Evolutionary conservation across 768 basidiomycete genomes (phyloP).

Genomic region (Rhizopogon rudus): DNA sequence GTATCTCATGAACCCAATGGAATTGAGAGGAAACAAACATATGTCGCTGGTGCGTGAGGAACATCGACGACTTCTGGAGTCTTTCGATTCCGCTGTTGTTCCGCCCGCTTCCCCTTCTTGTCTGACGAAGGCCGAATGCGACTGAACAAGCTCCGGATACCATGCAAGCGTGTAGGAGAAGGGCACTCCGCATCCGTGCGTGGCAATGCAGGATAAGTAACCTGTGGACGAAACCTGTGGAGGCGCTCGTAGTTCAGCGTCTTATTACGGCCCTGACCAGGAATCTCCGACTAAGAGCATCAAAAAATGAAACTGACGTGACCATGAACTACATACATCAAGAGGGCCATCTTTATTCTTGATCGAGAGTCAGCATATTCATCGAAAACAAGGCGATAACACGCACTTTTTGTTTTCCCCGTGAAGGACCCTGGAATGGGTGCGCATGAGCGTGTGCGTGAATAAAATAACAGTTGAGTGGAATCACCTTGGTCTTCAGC

Average conservation of each 20-base stretch:
- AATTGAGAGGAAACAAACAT: neutral
- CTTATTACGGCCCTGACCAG: neutral
- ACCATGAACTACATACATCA: neutral
- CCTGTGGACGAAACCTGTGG: neutral
- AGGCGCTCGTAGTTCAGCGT: neutral
- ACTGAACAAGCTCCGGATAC: neutral
- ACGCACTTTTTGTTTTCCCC: neutral
- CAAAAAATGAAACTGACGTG: neutral
- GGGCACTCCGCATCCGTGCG: neutral
- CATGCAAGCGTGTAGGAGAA: neutral
- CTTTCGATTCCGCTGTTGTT: neutral
- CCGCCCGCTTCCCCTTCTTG: no score
- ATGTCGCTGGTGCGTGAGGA: neutral
- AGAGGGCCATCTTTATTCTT: neutral
- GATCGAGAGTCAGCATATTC: neutral
- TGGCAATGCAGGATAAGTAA: neutral
- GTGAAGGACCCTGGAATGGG: neutral
- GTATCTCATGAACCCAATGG: neutral
- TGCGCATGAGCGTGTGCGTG: neutral
- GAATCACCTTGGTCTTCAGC: neutral
- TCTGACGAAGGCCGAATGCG: neutral
- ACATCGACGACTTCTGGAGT: neutral
- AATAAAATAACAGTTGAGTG: neutral
- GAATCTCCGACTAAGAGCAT: neutral
- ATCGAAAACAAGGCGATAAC: neutral